These are phyloP conservation scores for Limtongia smithiae DNA, from an alignment of 805 yeast species.

Conservation along the genomic window DNA sequence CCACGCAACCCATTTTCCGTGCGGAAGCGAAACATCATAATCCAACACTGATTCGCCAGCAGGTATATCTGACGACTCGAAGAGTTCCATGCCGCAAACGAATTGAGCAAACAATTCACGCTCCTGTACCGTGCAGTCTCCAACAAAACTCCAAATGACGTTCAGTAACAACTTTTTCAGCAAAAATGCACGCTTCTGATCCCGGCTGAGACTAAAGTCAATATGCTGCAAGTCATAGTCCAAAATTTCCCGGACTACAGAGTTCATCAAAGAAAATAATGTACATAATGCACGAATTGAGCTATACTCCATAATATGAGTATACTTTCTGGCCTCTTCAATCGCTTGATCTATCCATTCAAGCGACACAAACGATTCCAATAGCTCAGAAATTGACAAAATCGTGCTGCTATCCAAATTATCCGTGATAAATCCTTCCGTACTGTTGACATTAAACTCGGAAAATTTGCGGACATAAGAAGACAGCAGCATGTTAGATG, in stretches of 20 bases:
- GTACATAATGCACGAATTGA: slow-evolving; percentile 41
- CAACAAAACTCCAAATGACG: slow-evolving; percentile 62
- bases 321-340: slow-evolving; percentile 34
- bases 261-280: slow-evolving; percentile 42
- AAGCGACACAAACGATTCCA: background rate
- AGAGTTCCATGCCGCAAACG: too few species aligned
- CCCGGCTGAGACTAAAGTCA: slow-evolving; percentile 30
- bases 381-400: background rate
- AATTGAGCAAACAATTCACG: slow-evolving; percentile 35
- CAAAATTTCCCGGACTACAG: slow-evolving; percentile 38
- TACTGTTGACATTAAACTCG: slow-evolving; percentile 23
- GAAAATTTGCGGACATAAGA: slow-evolving; percentile 29
- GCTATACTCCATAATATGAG: slow-evolving; percentile 54
- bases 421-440: slow-evolving; percentile 28
- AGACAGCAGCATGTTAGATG: slow-evolving; percentile 29
- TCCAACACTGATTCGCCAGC: slow-evolving; percentile 39
- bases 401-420: slow-evolving; percentile 7
- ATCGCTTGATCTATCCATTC: slow-evolving; percentile 30
- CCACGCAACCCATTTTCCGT: slow-evolving; percentile 49
- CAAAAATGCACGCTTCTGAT: slow-evolving; percentile 33
- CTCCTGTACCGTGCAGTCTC: slow-evolving; percentile 47
- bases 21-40: slow-evolving; percentile 45
- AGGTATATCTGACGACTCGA: slow-evolving; percentile 17
- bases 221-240: slow-evolving; percentile 29
- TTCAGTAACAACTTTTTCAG: slow-evolving; percentile 35